Base-by-base conservation (phyloP, 1,284 basidiomycete genomes). In the Ganoderma meredithae region DNA sequence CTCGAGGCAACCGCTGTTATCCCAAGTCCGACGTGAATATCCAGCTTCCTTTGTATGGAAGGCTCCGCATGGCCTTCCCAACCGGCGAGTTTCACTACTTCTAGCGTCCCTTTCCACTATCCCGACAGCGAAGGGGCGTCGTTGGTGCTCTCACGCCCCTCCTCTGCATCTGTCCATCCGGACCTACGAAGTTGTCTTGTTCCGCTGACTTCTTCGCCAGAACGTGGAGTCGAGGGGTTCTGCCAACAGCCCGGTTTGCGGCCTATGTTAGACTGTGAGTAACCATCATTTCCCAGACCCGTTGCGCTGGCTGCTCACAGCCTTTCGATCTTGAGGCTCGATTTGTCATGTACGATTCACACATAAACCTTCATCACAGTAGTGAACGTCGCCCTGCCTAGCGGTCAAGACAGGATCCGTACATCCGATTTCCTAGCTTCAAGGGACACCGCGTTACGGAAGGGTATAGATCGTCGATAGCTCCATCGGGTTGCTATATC, bases 131-230 rank as follows among this genome's bases (percentile, higher is more conserved):
- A 33, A 66, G 40, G 58, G 49, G 40, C 58, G n/a, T 25, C 39
- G 25, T 33, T 58, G 55, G 60, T 61, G 59, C 52, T 62, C 65
- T 33, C 65, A 56, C 65, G 64, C 39, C 53, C 60, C 61, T 56
- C 31, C 15, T 43, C 40, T 36, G 44, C 39, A 44, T 55, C 58
- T 52, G 27, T 53, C 27, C 59, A 39, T 60, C 59, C 59, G 41
- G 44, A 22, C 25, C 52, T 59, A 39, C 40, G 49, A 19, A 41
- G 15, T n/a, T 39, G 39, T 41, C 25, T 41, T 53, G 59, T 17
- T 55, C 19, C 60, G 36, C 59, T 31, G 22, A 40, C 58, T 15
- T 60, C 40, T 27, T 58, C 58, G 22, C 22, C 39, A 39, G 41
- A 59, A 59, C 58, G 36, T 60, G 39, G 58, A 43, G 36, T 49